Evolutionary conservation across 169 alveolate species (phyloP), one percentile per base, ranked within the genome.

Genomic region (Sarcocystis neurona): DNA sequence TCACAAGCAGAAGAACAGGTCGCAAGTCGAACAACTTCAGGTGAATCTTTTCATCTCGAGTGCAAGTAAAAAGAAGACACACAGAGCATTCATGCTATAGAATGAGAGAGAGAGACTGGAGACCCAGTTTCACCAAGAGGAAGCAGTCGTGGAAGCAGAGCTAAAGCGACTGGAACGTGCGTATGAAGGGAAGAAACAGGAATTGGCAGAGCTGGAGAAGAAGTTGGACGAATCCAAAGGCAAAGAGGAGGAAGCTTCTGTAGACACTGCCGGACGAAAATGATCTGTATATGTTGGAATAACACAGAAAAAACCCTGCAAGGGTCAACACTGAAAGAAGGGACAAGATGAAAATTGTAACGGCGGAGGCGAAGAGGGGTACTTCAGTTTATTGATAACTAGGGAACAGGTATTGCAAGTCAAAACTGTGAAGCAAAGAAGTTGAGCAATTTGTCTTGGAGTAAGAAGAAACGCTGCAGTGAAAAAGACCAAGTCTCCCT

Each of bases 81-180:
- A n/a, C n/a, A n/a, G n/a, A n/a, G n/a, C n/a, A 68, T 27, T 2
- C 79, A 20, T 3, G n/a, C 0, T 37, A 0, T 56, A 72, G 82
- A 43, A 23, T 12, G 82, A 72, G 82, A 72, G 41, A 39, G 82
- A 72, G 41, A n/a, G 82, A 0, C 82, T 72, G 30, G 43, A 37
- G 8, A 30, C 53, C 12, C 56, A 72, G 46, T 72, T 72, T 39
- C 12, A 27, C 30, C 20, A 3, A 12, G 58, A 72, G 32, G 82
- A 72, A 39, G 41, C 34, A 18, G 82, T 39, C 20, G 58, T 72
- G 3, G 56, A 37, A 32, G 50, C 47, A 39, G 82, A 72, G 82
- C 32, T 72, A 2, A 2, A 2, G 46, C 3, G 37, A 43, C 56
- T 18, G 58, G 56, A 6, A 39, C 56, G 41, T 4, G 30, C 41